Base-by-base conservation (phyloP, 2,329 filamentous ascomycete genomes). In the Stylonectria norvegica region DNA sequence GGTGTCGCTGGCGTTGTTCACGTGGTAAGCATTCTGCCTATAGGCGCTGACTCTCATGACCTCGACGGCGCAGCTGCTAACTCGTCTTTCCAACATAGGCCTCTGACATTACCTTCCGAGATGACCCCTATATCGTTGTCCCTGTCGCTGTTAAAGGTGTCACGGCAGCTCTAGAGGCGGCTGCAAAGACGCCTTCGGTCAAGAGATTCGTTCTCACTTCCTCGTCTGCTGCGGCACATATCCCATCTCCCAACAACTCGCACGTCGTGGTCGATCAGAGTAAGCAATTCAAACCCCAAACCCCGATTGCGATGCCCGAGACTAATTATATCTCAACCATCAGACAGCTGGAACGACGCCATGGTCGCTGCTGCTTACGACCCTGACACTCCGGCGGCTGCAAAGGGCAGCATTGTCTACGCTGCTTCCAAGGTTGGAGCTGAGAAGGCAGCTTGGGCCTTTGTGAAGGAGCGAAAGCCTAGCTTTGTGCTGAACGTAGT, bases 161-260 rank as follows among this genome's bases (percentile, higher is more conserved):
- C 0, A 34, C 44, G 3, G 41, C 48, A 15, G 39, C 63, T 9
- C 50, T 69, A n/a, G 48, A 60, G 10, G 53, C 63, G 2, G 64
- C 63, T 1, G 47, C 50, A 5, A 45, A 38, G 8, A 49, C 61
- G 18, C 47, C 60, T 0, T 52, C 52, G 11, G 53, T 73, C 2
- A 61, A 58, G 38, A 56, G 64, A 3, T 61, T 71, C 20, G 66
- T 71, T 4, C 48, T 66, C 25, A 70, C 67, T 0, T 66, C 62
- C 14, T 68, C 65, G 1, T 56, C 61, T 0, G 47, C 52, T 2
- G 50, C 60, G 0, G 43, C 42, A 4, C 36, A 57, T 3, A 49
- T 40, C 3, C 46, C 49, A 1, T 40, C 53, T 4, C 49, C 52
- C 3, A 42, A 51, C 14, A 47, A 36, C 14, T 12, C 16, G 19